Evolutionary conservation across 2,329 filamentous ascomycete genomes (phyloP).

Genomic region (Penicillium capsulatum): DNA sequence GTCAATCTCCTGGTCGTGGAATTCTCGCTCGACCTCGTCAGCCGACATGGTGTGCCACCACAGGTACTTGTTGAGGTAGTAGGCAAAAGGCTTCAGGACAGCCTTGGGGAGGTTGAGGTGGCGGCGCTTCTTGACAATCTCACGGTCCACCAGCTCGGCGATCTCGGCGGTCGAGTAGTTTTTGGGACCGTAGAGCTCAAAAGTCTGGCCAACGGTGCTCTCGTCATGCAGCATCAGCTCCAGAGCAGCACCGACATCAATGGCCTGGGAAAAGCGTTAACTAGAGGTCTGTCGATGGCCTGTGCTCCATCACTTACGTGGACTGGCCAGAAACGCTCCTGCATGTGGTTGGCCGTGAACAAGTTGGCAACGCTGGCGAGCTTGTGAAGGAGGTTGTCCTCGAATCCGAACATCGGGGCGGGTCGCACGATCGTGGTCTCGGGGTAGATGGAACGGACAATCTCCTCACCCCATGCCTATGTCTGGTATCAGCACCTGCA

Average conservation of each 20-base stretch:
- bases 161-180: constrained; percentile 89
- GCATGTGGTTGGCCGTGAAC: constrained; percentile 88
- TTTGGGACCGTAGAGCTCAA: constrained; percentile 88
- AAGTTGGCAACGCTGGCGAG: constrained; percentile 76
- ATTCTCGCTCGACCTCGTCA: constrained; percentile 87
- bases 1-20: constrained; percentile 89
- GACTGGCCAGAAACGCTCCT: constrained; percentile 84
- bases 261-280: constrained; percentile 54
- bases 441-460: constrained; percentile 84
- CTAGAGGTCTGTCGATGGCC: background rate
- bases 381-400: constrained; percentile 84
- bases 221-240: constrained; percentile 91
- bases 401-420: constrained; percentile 88
- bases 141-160: constrained; percentile 78
- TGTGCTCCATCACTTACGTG: constrained; percentile 57
- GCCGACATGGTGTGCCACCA: constrained; percentile 85
- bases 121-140: constrained; percentile 83
- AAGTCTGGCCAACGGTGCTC: constrained; percentile 83
- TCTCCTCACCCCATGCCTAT: constrained; percentile 72
- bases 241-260: constrained; percentile 84
- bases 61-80: constrained; percentile 71
- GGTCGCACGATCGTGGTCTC: constrained; percentile 96
- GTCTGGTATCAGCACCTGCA: constrained; percentile 9
- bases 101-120: constrained; percentile 87
- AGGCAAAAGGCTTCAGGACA: constrained; percentile 69